These are phyloP conservation scores for Puccinia polysora DNA, from an alignment of 1,284 basidiomycete genomes.

Conservation along the genomic window DNA sequence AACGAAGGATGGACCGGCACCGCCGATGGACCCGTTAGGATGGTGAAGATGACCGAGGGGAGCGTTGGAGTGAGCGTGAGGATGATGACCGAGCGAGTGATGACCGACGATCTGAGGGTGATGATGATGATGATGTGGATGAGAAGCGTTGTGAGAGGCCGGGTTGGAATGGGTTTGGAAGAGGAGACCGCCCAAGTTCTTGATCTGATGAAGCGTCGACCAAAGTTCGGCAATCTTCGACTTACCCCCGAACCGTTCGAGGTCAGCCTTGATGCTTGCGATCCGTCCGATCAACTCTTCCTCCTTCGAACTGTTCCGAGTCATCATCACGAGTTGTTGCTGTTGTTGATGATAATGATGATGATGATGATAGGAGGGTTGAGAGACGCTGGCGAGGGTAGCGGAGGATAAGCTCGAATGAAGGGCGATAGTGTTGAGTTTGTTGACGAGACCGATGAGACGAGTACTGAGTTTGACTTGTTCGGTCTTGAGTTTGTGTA, in stretches of 20 bases:
- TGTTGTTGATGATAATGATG: background rate
- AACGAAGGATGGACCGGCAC: slow-evolving; percentile 3
- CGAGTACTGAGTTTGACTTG: slow-evolving; percentile 24
- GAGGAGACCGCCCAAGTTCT: slow-evolving; percentile 15
- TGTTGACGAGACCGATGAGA: slow-evolving; percentile 11
- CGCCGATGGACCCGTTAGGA: background rate
- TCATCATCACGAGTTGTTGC: no score
- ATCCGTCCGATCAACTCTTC: slow-evolving; percentile 18
- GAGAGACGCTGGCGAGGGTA: background rate
- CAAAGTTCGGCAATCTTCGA: slow-evolving; percentile 30
- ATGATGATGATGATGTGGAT: background rate
- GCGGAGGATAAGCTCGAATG: slow-evolving; percentile 3
- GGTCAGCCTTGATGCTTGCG: background rate
- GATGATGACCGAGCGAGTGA: no score
- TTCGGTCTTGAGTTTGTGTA: slow-evolving; percentile 25
- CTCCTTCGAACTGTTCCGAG: background rate
- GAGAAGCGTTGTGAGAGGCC: background rate
- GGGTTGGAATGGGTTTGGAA: background rate
- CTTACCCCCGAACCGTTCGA: slow-evolving; percentile 13
- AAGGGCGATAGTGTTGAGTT: slow-evolving; percentile 2
- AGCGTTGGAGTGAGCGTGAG: background rate
- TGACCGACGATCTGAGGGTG: background rate
- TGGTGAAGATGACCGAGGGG: background rate
- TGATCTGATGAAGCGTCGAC: slow-evolving; percentile 18
- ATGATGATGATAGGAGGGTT: no score